Conservation (phyloP, 805 yeast species). For the Candida qinlingensis region DNA sequence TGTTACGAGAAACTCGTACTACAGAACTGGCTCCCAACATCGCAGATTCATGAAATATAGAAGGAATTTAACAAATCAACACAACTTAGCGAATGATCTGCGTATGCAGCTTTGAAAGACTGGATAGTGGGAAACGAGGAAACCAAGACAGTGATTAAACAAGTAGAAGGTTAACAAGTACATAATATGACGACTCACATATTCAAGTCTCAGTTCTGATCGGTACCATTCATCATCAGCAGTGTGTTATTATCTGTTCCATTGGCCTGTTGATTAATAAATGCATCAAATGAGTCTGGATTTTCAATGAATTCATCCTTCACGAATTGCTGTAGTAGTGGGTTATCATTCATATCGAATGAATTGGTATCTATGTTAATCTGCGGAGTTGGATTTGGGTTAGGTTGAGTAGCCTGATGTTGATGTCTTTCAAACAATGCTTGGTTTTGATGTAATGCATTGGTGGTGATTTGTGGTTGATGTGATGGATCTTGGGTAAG, state of each 20-base stretch:
- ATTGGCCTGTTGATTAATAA: not conserved
- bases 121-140: no score
- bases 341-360: conserved; percentile 5
- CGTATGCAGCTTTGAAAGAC: no score
- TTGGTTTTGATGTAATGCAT: not conserved
- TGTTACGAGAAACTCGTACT: no score
- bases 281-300: conserved; percentile 4
- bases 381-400: conserved; percentile 7
- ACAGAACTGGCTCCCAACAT: no score
- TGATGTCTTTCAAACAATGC: conserved; percentile 1
- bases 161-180: no score
- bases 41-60: no score
- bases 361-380: conserved; percentile 1
- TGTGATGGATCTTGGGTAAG: not conserved
- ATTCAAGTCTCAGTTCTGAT: not conserved
- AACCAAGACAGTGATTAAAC: no score
- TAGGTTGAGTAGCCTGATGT: conserved; percentile 9
- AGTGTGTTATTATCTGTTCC: not conserved
- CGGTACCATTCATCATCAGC: not conserved
- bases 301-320: conserved; percentile 7
- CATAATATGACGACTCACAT: no score
- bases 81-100: no score
- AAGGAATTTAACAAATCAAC: no score
- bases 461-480: not conserved
- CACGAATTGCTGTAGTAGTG: conserved; percentile 9